Conservation (phyloP, 257 asterid species). For the Solanum piurae region DNA sequence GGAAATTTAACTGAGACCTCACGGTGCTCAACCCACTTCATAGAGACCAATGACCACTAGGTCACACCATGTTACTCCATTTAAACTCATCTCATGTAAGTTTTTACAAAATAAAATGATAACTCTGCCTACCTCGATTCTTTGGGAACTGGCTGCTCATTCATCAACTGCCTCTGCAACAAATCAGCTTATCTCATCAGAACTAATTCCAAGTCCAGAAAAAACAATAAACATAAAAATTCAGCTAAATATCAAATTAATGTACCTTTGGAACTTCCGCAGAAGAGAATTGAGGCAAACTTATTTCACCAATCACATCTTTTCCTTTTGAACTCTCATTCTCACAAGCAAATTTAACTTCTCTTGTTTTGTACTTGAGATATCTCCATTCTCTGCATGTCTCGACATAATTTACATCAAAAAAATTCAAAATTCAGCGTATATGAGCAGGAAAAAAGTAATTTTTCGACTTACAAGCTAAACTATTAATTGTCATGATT, state of each 20-base stretch:
- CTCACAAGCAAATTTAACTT: conserved; percentile 51
- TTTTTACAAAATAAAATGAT: background rate
- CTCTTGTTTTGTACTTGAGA: conserved; percentile 49
- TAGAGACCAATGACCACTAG: background rate
- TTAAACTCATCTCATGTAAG: background rate
- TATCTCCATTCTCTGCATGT: conserved; percentile 64
- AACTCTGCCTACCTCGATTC: conserved; percentile 30
- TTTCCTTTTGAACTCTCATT: conserved; percentile 29
- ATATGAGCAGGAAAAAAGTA: background rate
- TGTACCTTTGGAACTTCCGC: conserved; percentile 80
- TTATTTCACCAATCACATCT: conserved; percentile 43
- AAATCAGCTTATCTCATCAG: background rate
- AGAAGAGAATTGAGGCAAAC: conserved; percentile 73
- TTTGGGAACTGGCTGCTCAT: background rate
- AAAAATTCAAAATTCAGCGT: background rate
- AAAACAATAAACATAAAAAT: background rate
- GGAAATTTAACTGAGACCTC: background rate
- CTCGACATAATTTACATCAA: background rate
- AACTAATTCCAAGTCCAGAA: background rate
- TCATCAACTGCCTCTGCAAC: background rate
- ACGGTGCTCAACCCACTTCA: background rate
- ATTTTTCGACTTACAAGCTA: conserved; percentile 26
- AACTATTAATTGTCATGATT: conserved; percentile 8
- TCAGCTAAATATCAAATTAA: background rate
- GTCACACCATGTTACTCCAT: background rate